Percentiles rank a stretch among this genome's conserved stretches.
Evolutionary conservation across 495 filamentous ascomycete species (phyloP).

Genomic region (Entonaema liquescens): DNA sequence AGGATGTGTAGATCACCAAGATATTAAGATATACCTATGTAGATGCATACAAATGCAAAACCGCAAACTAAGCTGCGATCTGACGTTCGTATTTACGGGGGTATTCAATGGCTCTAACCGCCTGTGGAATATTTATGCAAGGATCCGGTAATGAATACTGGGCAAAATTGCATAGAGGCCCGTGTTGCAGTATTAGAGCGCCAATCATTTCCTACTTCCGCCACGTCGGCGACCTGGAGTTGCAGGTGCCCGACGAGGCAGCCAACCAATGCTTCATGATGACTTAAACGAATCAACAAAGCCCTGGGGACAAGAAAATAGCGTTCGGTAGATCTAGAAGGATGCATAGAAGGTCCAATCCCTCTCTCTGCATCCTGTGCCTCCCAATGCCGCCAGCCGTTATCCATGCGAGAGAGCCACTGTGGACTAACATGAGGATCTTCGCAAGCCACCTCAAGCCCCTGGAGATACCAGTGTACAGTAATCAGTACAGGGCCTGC

Average conservation of each 20-base stretch:
- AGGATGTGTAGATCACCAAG: constrained; percentile 13
- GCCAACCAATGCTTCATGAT: constrained; percentile 35
- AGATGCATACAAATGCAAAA: not conserved
- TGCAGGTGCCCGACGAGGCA: constrained; percentile 42
- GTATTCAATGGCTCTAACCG: constrained; percentile 9
- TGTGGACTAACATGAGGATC: constrained; percentile 27
- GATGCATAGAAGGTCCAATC: constrained; percentile 35
- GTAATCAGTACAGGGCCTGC: not conserved
- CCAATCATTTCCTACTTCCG: constrained; percentile 27
- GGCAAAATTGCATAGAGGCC: constrained; percentile 10
- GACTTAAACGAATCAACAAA: constrained; percentile 14
- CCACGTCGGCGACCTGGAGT: constrained; percentile 38
- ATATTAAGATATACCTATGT: constrained; percentile 2
- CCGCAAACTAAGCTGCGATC: constrained; percentile 4
- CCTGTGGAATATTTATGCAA: constrained; percentile 20
- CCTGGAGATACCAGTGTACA: constrained; percentile 4
- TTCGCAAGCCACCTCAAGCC: constrained; percentile 26
- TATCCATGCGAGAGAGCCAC: not conserved
- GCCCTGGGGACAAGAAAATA: constrained; percentile 5
- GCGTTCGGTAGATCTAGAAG: constrained; percentile 40
- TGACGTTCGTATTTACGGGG: constrained; percentile 22
- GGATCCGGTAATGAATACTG: constrained; percentile 34
- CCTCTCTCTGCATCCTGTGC: constrained; percentile 2
- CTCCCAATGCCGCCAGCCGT: constrained; percentile 20
- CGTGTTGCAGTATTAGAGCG: constrained; percentile 14